Base-by-base conservation (phyloP, 2,329 filamentous ascomycete species). In the Aspergillus chevalieri region DNA sequence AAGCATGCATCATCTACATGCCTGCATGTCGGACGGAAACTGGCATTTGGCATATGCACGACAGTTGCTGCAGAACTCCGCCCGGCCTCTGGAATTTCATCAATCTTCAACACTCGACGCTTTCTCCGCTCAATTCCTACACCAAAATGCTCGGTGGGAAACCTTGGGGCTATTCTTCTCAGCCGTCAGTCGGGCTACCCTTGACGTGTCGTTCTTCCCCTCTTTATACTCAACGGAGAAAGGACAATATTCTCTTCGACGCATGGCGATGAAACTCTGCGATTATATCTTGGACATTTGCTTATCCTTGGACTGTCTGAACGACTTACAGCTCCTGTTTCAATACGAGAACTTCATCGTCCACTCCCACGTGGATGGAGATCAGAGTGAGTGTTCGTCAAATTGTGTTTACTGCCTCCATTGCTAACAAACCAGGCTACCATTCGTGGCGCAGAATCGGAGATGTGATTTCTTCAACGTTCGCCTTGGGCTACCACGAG, bases 281-380 rank as follows among this genome's bases (percentile, higher is more conserved):
- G 67, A 73, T 51, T 62, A 61, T 28, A 63, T 64, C 17, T 49
- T 72, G n/a, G 69, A 71, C 30, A 63, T 70, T 14, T 65, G 61
- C 5, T 59, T 70, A 6, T 61, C 59, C 3, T 47, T 64, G 24
- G 61, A 63, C 30, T 62, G 59, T 36, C 43, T 77, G 26, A 75
- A 76, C 47, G 72, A 76, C 54, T 54, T 77, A 22, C 73, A 76
- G 47, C 58, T 76, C 3, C 52, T 74, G 4, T 52, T 75, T 4
- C 74, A 76, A 48, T 76, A 75, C 44, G 73, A 76, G 47, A 74
- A 74, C 22, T 75, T 72, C 33, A 74, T 75, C n/a, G 56, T 72
- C 1, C 71, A 74, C 48, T 71, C 73, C 0, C 65, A 69, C 30
- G 65, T 74, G 1, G 64, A 73, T 51, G 73, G 73, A 7, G 72